Percentiles rank a stretch among this genome's conserved stretches.
Evolutionary conservation across 257 asterid species (phyloP).

Genomic region (Penstemon davidsonii): DNA sequence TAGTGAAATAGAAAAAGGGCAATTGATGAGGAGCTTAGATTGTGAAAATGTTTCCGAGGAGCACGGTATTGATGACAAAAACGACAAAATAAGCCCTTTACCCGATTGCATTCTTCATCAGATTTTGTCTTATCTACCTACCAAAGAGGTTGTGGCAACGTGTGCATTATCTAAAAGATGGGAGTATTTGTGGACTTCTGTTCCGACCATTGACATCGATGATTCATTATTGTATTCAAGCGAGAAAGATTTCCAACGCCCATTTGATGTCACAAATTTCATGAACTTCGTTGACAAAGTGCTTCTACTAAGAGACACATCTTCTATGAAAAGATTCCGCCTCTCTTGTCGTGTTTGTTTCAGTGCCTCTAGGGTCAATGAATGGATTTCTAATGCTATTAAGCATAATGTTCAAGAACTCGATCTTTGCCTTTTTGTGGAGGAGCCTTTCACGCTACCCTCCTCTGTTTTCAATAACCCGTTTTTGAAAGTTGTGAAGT

Average conservation of each 20-base stretch:
- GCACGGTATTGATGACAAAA: constrained; percentile 24
- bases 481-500: constrained; percentile 35
- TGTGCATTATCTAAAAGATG: constrained; percentile 51
- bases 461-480: constrained; percentile 40
- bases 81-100: constrained; percentile 47
- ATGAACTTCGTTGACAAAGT: constrained; percentile 51
- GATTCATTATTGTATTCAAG: constrained; percentile 46
- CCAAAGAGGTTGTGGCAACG: constrained; percentile 53
- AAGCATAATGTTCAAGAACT: constrained; percentile 48
- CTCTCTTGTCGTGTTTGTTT: constrained; percentile 61
- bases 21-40: too few relatives aligned
- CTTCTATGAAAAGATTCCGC: constrained; percentile 42
- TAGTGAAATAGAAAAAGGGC: too few relatives aligned
- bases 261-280: constrained; percentile 36
- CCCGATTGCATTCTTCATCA: constrained; percentile 54
- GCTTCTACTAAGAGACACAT: constrained; percentile 42
- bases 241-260: constrained; percentile 25
- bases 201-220: constrained; percentile 48
- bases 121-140: constrained; percentile 52
- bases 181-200: constrained; percentile 51
- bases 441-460: constrained; percentile 47
- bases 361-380: constrained; percentile 44
- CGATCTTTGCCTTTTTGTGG: constrained; percentile 57
- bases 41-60: not conserved
- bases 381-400: constrained; percentile 52